A percentile compares a stretch with the other conserved stretches of the same genome.
Evolutionary conservation across 495 filamentous ascomycete genomes (phyloP).

Genomic region (Lophiotrema nucula): DNA sequence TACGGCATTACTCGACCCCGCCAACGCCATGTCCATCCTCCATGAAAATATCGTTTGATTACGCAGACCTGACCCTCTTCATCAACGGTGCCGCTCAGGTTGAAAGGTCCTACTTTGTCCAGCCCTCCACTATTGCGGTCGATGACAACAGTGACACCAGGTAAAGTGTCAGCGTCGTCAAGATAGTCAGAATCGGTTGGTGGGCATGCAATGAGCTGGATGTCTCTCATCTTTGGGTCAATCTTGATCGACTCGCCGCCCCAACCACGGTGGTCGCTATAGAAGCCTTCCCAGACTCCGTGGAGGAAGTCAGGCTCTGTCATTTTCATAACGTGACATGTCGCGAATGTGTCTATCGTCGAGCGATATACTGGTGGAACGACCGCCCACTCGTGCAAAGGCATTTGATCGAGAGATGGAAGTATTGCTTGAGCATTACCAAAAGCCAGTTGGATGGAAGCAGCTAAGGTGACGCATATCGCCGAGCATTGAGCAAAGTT

Average conservation of each 20-base stretch:
- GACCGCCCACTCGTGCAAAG: not conserved
- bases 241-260: not conserved
- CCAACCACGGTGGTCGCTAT: not conserved
- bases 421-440: not conserved
- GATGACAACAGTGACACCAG: not conserved
- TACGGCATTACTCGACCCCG: not conserved
- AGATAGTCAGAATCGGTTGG: too few relatives aligned
- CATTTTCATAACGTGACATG: constrained; percentile 3
- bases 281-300: constrained; percentile 1
- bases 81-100: not conserved
- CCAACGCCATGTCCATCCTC: not conserved
- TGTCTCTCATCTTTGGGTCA: not conserved
- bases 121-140: not conserved
- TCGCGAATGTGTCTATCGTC: not conserved
- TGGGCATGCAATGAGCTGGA: not conserved
- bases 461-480: not conserved
- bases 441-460: not conserved
- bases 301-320: not conserved
- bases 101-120: not conserved
- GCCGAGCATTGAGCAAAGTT: not conserved
- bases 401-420: not conserved
- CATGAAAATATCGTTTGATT: not conserved
- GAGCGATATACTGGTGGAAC: not conserved
- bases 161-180: not conserved
- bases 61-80: not conserved